A percentile compares a stretch with the other conserved stretches of the same genome.
These are phyloP conservation scores for Podila epicladia DNA, from an alignment of 192 early-diverging fungal genomes.

Conservation along the genomic window DNA sequence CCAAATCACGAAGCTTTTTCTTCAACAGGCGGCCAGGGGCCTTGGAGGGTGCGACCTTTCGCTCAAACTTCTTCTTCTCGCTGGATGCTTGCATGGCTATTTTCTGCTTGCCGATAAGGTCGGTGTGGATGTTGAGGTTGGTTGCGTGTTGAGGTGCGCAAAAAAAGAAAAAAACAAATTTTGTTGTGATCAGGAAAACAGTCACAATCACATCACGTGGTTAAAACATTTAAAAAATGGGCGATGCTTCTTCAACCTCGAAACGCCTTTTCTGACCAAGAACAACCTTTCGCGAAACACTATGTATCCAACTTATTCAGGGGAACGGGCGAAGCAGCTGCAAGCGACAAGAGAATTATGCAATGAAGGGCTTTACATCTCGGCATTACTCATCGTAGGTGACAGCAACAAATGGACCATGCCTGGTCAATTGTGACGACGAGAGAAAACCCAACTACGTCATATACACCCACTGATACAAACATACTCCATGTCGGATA, in stretches of 20 bases:
- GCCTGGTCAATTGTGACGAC: neutral
- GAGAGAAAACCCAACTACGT: neutral
- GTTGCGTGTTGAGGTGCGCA: neutral
- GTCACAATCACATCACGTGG: no score
- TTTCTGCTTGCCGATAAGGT: neutral
- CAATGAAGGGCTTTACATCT: slow-evolving; percentile 19
- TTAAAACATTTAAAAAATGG: no score
- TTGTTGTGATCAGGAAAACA: neutral
- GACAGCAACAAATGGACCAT: no score
- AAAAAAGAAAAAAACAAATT: slow-evolving; percentile 1
- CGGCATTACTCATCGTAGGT: slow-evolving; percentile 34
- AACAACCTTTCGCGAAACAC: no score
- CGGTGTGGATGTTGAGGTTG: neutral
- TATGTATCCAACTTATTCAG: slow-evolving; percentile 14
- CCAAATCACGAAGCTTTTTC: slow-evolving; percentile 37
- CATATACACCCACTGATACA: neutral
- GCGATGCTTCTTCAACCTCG: neutral
- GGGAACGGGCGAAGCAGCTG: slow-evolving; percentile 26
- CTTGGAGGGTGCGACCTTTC: slow-evolving; percentile 33
- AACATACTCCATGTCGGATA: neutral
- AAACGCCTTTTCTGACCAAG: neutral
- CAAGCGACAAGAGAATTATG: slow-evolving; percentile 8
- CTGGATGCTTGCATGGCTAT: slow-evolving; percentile 4
- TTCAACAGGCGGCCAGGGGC: slow-evolving; percentile 37
- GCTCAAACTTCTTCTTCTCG: slow-evolving; percentile 28